phyloP scores from a whole-genome alignment of 306 rosid genomes.

The Casuarina equisetifolia region DNA sequence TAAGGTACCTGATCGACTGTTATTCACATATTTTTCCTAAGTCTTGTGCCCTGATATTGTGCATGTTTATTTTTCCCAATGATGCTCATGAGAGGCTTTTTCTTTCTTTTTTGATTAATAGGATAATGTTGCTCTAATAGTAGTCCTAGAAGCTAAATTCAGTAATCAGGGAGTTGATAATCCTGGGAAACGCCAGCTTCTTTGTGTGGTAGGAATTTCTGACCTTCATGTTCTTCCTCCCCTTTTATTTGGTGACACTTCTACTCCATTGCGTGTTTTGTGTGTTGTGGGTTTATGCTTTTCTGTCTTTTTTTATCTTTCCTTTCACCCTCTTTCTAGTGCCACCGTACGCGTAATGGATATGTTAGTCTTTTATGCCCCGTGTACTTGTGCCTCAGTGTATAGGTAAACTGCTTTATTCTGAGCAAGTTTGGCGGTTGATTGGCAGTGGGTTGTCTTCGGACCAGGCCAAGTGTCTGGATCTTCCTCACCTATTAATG shows the following conservation, averaged over 20 bases:
- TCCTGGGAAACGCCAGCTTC: constrained; percentile 91
- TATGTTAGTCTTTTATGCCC: no score
- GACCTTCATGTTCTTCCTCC: neutral
- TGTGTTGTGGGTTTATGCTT: neutral
- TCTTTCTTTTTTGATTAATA: constrained; percentile 25
- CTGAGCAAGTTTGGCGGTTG: neutral
- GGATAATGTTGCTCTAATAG: constrained; percentile 97
- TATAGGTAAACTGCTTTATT: neutral
- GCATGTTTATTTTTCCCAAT: constrained; percentile 4
- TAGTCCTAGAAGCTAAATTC: constrained; percentile 93
- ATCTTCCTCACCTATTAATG: neutral
- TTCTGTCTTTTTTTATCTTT: no score
- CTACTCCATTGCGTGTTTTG: constrained; percentile 1
- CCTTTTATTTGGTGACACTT: neutral
- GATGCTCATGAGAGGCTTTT: constrained; percentile 10
- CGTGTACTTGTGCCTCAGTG: neutral
- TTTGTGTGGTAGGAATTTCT: constrained; percentile 81
- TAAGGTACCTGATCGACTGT: constrained; percentile 52
- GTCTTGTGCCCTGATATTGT: constrained; percentile 7
- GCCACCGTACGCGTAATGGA: neutral
- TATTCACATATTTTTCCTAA: constrained; percentile 12
- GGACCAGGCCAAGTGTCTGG: neutral
- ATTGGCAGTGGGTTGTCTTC: neutral
- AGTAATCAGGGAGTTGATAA: constrained; percentile 72
- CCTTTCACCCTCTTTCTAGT: neutral